Evolutionary conservation across 2,329 filamentous ascomycete genomes (phyloP).

Genomic region (Colletotrichum brevisporum): DNA sequence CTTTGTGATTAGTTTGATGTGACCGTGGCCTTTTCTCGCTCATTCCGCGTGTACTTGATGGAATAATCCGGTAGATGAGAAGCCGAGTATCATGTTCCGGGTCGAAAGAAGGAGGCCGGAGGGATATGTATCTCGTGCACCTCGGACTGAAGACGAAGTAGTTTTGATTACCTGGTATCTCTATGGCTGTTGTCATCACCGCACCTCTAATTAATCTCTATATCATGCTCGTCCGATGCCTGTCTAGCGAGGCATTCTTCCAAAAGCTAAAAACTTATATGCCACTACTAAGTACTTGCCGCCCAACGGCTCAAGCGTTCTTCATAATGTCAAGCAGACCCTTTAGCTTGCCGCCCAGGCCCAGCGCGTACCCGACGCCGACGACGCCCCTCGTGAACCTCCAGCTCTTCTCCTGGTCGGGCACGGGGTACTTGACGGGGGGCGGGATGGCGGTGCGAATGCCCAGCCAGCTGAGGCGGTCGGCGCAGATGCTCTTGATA

Average conservation of each 20-base stretch:
- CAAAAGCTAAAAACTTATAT: no score
- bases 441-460: conserved; percentile 84
- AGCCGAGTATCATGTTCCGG: no score
- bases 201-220: neutral
- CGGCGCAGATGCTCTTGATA: conserved; percentile 86
- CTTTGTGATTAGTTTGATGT: neutral
- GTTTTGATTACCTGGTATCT: conserved; percentile 9
- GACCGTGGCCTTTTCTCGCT: neutral
- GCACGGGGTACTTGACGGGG: conserved; percentile 85
- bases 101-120: no score
- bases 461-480: conserved; percentile 74
- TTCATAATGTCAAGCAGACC: conserved; percentile 59
- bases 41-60: no score
- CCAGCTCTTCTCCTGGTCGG: conserved; percentile 74
- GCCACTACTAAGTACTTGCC: no score
- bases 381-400: conserved; percentile 73
- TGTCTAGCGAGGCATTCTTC: no score
- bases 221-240: neutral
- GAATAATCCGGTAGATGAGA: no score
- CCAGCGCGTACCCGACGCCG: conserved; percentile 71
- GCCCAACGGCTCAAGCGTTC: conserved; percentile 52
- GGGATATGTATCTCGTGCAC: no score
- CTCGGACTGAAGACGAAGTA: neutral
- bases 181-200: neutral
- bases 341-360: conserved; percentile 53